Conservation (phyloP, 1,139 yeast genomes). For the Geotrichum carabidarum region DNA sequence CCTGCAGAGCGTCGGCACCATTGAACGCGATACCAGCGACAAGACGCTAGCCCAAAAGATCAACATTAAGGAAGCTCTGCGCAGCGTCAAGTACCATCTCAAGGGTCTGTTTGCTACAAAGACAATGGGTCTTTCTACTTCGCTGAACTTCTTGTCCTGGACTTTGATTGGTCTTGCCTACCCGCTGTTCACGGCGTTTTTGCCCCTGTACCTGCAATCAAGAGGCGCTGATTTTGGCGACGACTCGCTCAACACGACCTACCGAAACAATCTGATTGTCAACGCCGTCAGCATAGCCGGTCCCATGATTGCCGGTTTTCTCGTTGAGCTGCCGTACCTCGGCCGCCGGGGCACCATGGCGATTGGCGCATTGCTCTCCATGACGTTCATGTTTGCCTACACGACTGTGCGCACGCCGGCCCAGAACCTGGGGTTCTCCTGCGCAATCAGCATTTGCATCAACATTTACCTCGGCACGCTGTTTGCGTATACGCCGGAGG, state of each 20-base stretch:
- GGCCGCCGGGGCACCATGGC: slow-evolving; percentile 56
- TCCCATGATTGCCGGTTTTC: slow-evolving; percentile 50
- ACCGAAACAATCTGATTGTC: slow-evolving; percentile 50
- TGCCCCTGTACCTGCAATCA: slow-evolving; percentile 46
- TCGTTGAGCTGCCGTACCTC: slow-evolving; percentile 41
- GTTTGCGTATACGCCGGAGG: slow-evolving; percentile 40
- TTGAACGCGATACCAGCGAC: slow-evolving; percentile 12
- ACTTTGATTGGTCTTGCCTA: slow-evolving; percentile 49
- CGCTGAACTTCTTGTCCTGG: slow-evolving; percentile 47
- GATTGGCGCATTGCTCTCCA: slow-evolving; percentile 49
- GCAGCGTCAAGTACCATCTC: slow-evolving; percentile 19
- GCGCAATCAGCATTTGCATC: slow-evolving; percentile 48
- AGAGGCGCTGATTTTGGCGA: slow-evolving; percentile 45
- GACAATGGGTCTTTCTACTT: slow-evolving; percentile 42
- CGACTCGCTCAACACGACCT: slow-evolving; percentile 41
- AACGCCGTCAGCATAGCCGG: slow-evolving; percentile 52
- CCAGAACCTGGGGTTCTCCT: slow-evolving; percentile 51
- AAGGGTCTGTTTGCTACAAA: slow-evolving; percentile 40
- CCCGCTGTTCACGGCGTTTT: slow-evolving; percentile 48
- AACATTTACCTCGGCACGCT: slow-evolving; percentile 50
- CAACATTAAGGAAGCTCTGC: slow-evolving; percentile 2
- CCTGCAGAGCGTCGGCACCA: slow-evolving; percentile 42
- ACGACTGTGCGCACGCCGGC: slow-evolving; percentile 49
- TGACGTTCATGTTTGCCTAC: slow-evolving; percentile 55
- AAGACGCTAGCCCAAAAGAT: slow-evolving; percentile 15